Evolutionary conservation across 805 yeast genomes (phyloP).

Genomic region (Spathaspora sp.): DNA sequence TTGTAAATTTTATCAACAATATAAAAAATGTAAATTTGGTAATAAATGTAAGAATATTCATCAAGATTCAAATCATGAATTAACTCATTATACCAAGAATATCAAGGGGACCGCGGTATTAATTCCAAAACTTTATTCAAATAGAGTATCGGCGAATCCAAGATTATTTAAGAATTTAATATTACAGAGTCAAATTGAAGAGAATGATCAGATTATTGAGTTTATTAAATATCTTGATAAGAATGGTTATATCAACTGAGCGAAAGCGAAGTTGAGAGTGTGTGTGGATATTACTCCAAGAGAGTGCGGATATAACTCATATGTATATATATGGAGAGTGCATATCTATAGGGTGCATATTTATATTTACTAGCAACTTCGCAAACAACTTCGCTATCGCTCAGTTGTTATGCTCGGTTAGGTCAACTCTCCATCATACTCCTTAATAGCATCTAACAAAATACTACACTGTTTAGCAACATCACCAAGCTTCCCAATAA

Average conservation of each 20-base stretch:
- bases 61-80: constrained; percentile 12
- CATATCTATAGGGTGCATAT: constrained; percentile 1
- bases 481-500: constrained; percentile 65
- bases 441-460: constrained; percentile 66
- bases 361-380: no score
- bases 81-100: constrained; percentile 11
- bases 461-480: constrained; percentile 77
- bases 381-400: no score
- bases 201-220: constrained; percentile 31
- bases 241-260: constrained; percentile 19
- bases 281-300: no score
- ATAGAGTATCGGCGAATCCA: constrained; percentile 10
- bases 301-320: no score
- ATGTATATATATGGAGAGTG: constrained; percentile 2
- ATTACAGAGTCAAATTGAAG: constrained; percentile 31
- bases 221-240: constrained; percentile 31
- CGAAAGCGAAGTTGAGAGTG: no score
- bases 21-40: constrained; percentile 36
- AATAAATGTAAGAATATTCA: constrained; percentile 35
- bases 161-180: constrained; percentile 26
- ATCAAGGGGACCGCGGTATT: constrained; percentile 25
- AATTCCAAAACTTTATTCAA: constrained; percentile 22
- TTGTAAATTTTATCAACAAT: constrained; percentile 29
- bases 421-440: constrained; percentile 18
- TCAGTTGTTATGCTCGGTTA: no score